Evolutionary conservation across 306 rosid genomes (phyloP).

Genomic region (cucumber (Cucumis sativus)): DNA sequence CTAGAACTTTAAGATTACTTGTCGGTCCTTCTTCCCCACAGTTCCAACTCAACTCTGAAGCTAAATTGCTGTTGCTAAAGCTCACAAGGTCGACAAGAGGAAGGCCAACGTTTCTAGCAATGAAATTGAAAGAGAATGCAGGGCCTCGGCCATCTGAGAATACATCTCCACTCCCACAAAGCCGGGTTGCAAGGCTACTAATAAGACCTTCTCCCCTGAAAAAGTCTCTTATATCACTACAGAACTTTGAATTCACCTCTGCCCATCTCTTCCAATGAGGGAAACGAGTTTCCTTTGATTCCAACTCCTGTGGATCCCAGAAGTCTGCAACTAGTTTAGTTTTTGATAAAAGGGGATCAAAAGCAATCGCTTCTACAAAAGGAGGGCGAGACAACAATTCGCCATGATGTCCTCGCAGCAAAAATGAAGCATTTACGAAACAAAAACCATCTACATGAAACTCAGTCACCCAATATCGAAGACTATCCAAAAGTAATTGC

Average conservation of each 20-base stretch:
- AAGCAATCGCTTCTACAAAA: constrained; percentile 70
- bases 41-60: constrained; percentile 69
- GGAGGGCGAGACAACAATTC: constrained; percentile 73
- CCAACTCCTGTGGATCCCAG: constrained; percentile 51
- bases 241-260: constrained; percentile 56
- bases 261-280: constrained; percentile 99
- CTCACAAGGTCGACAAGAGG: constrained; percentile 84
- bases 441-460: constrained; percentile 89
- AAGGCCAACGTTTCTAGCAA: constrained; percentile 54
- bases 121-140: constrained; percentile 60
- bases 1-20: constrained; percentile 34
- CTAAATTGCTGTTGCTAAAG: constrained; percentile 38
- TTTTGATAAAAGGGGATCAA: constrained; percentile 67
- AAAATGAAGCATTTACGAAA: constrained; percentile 66
- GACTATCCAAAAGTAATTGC: constrained; percentile 66
- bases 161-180: constrained; percentile 81
- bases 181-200: constrained; percentile 79
- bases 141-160: constrained; percentile 77
- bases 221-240: constrained; percentile 51
- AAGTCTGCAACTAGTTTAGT: constrained; percentile 73
- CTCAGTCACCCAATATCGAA: constrained; percentile 76
- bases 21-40: constrained; percentile 98
- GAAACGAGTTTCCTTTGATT: constrained; percentile 35
- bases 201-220: constrained; percentile 59
- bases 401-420: constrained; percentile 51